Evolutionary conservation across 1,284 basidiomycete genomes (phyloP).

Genomic region (Hypsizygus ulmarius): DNA sequence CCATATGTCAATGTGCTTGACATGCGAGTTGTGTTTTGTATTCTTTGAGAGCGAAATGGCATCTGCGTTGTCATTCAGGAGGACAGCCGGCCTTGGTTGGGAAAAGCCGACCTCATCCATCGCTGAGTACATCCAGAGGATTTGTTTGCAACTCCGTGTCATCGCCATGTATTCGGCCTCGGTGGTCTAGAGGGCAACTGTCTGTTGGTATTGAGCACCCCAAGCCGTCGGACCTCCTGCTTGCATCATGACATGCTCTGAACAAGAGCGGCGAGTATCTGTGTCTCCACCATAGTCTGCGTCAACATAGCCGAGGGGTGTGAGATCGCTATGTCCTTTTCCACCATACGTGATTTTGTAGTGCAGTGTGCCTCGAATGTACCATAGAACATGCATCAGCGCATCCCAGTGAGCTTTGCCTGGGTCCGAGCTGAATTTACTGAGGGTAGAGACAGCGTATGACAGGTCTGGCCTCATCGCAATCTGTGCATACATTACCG

Average conservation of each 20-base stretch:
- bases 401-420: constrained; percentile 32
- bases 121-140: constrained; percentile 31
- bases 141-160: constrained; percentile 25
- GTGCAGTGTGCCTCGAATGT: constrained; percentile 29
- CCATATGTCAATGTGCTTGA: constrained; percentile 43
- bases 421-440: constrained; percentile 25
- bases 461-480: constrained; percentile 31
- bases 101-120: constrained; percentile 26
- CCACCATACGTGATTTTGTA: constrained; percentile 25
- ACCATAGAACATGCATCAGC: constrained; percentile 28
- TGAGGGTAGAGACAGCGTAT: constrained; percentile 26
- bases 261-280: constrained; percentile 26
- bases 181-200: constrained; percentile 32
- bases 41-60: constrained; percentile 30
- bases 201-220: constrained; percentile 29
- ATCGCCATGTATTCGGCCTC: constrained; percentile 40
- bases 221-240: constrained; percentile 30
- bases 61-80: constrained; percentile 37
- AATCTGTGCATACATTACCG: constrained; percentile 29
- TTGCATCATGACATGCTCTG: constrained; percentile 30
- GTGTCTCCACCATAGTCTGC: constrained; percentile 32
- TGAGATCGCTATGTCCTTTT: constrained; percentile 13
- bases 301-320: constrained; percentile 34
- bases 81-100: constrained; percentile 16
- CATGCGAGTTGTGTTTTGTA: constrained; percentile 28